Evolutionary conservation across 1,284 basidiomycete species (phyloP), one percentile per base, ranked within the genome.

Genomic region (Tylopilus sp.): DNA sequence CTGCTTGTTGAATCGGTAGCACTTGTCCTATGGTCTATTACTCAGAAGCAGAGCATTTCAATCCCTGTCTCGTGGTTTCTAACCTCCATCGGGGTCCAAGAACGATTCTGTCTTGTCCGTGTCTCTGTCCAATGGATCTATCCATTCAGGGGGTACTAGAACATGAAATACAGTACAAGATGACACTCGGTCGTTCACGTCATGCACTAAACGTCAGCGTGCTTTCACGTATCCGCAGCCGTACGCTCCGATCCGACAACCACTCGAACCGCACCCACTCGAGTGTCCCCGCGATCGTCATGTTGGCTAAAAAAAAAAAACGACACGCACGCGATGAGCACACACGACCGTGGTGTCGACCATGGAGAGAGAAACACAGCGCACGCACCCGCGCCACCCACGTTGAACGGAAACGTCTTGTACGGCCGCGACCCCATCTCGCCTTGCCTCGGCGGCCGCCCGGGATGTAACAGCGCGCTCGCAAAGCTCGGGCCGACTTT

Each of bases 361-460:
- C 19, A 15, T 10, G 20, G 7, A 24, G 9, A 47, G 13, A 11
- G 19, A 35, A 8, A 28, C 37, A 17, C 6, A 22, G 8, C 11
- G 62, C 6, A 62, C 76, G 58, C 55, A 85, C 85, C 83, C 61
- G 81, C 81, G 28, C 80, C 76, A 1, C 85, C 86, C 10, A 88
- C 75, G 56, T 86, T 82, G 69, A 95, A 95, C 40, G 79, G 81
- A 44, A 94, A 79, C 5, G 84, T 86, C 71, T 93, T 95, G 76
- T 83, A 96, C 2, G 94, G 92, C 47, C 89, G 82, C 0, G 88
- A 90, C 14, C 87, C 86, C 37, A 79, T 77, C 56, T 87, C 84
- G 0, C 88, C 92, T 72, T 98, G 94, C n/a, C 92, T 76, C 3
- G 96, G 94, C 9, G 94, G 93, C 8, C 87, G 87, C 1, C 95